Conservation (phyloP, 352 stramenopile genomes). For the Pythium rishiriense region DNA sequence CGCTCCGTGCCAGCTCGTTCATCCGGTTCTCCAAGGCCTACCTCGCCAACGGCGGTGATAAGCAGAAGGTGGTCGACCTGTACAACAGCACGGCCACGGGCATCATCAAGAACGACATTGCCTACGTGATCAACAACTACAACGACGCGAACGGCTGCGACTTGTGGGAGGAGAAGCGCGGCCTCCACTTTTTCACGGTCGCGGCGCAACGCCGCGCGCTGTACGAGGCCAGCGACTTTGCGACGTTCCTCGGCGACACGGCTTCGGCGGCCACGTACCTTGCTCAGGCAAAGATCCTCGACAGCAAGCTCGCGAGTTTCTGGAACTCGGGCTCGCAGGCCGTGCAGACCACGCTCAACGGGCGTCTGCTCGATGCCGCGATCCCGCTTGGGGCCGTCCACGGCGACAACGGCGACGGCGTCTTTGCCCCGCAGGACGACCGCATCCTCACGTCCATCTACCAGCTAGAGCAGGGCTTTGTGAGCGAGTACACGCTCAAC, state of each 20-base stretch:
- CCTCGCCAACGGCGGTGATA: constrained; percentile 21
- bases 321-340: constrained; percentile 27
- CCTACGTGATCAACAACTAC: constrained; percentile 28
- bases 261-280: constrained; percentile 21
- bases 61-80: constrained; percentile 18
- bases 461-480: constrained; percentile 27
- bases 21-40: constrained; percentile 30
- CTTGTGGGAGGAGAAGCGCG: constrained; percentile 29
- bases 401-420: constrained; percentile 27
- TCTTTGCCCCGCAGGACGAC: constrained; percentile 27
- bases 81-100: constrained; percentile 31
- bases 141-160: constrained; percentile 29
- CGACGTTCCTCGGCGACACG: constrained; percentile 21
- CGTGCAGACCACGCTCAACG: constrained; percentile 25
- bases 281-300: constrained; percentile 12
- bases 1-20: constrained; percentile 27
- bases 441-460: constrained; percentile 21
- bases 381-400: constrained; percentile 24
- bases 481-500: constrained; percentile 34
- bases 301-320: constrained; percentile 23
- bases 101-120: constrained; percentile 28
- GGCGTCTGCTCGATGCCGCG: constrained; percentile 24
- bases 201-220: constrained; percentile 27
- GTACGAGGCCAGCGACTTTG: constrained; percentile 28
- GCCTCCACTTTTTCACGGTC: constrained; percentile 33